Percentiles rank a stretch among this genome's conserved stretches.
Conservation (phyloP, 768 basidiomycete species). For the Mycena floridula region DNA sequence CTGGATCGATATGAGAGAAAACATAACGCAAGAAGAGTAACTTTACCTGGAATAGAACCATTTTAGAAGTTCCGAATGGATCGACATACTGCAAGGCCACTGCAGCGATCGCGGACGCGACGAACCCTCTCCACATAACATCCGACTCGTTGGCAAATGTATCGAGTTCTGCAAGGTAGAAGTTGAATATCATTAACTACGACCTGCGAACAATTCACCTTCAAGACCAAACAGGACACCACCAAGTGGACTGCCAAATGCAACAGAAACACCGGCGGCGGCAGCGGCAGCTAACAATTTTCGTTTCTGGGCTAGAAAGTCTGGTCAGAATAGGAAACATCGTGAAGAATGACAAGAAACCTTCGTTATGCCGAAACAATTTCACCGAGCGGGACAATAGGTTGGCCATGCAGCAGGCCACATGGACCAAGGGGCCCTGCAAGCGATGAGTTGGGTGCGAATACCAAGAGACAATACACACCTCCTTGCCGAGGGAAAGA, state of each 20-base stretch:
- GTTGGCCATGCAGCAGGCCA: constrained; percentile 77
- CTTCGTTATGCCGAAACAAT: constrained; percentile 75
- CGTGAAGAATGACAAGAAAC: constrained; percentile 25
- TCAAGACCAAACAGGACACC: constrained; percentile 85
- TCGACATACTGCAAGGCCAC: constrained; percentile 80
- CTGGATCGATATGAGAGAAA: constrained; percentile 16
- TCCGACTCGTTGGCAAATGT: constrained; percentile 68
- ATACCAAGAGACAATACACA: constrained; percentile 14
- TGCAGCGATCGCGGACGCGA: constrained; percentile 82
- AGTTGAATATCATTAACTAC: neutral
- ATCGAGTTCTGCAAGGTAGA: constrained; percentile 44
- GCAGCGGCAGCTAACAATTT: constrained; percentile 79
- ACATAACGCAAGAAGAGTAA: neutral
- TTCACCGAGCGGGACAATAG: constrained; percentile 60
- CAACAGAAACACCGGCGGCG: constrained; percentile 82
- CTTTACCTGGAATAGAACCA: constrained; percentile 69
- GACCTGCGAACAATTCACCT: constrained; percentile 24
- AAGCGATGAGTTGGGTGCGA: constrained; percentile 3
- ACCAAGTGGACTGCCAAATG: constrained; percentile 83
- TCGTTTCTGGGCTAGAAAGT: constrained; percentile 60
- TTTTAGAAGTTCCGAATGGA: constrained; percentile 80
- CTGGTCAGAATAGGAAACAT: neutral
- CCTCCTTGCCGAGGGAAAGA: constrained; percentile 81
- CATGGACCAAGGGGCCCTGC: constrained; percentile 80
- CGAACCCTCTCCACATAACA: constrained; percentile 84